Percentiles rank a stretch among this genome's conserved stretches.
These are phyloP conservation scores for Cercophora newfieldiana DNA, from an alignment of 495 filamentous ascomycete genomes.

Conservation along the genomic window DNA sequence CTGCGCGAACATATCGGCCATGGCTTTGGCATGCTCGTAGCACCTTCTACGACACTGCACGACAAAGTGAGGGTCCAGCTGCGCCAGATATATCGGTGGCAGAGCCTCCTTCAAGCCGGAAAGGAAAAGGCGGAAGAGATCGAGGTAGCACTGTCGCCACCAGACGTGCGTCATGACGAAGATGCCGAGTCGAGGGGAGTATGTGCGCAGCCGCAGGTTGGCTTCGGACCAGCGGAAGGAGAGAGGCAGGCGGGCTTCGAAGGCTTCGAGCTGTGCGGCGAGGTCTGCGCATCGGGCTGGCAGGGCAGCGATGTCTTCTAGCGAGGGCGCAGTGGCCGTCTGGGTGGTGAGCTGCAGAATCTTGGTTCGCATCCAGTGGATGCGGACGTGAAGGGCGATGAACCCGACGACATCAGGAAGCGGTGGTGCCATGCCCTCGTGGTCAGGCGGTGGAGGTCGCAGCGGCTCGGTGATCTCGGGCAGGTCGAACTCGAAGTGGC, in stretches of 20 bases:
- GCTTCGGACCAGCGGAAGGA: slow-evolving; percentile 50
- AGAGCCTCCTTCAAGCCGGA: slow-evolving; percentile 46
- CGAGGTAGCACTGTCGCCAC: slow-evolving; percentile 53
- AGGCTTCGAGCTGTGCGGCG: slow-evolving; percentile 43
- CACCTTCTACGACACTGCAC: slow-evolving; percentile 40
- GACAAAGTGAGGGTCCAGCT: slow-evolving; percentile 42
- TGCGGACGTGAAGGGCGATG: slow-evolving; percentile 48
- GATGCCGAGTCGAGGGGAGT: slow-evolving; percentile 47
- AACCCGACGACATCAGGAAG: slow-evolving; percentile 51
- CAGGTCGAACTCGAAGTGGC: slow-evolving; percentile 54
- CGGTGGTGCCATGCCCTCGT: slow-evolving; percentile 23
- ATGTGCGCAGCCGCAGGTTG: slow-evolving; percentile 50
- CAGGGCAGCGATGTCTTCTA: slow-evolving; percentile 39
- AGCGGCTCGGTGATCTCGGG: slow-evolving; percentile 49
- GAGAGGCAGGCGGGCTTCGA: slow-evolving; percentile 45
- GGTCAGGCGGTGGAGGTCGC: slow-evolving; percentile 33
- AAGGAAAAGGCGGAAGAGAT: slow-evolving; percentile 50
- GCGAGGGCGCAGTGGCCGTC: slow-evolving; percentile 32
- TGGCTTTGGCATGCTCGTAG: slow-evolving; percentile 49
- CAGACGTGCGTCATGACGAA: slow-evolving; percentile 54
- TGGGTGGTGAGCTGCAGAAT: slow-evolving; percentile 46
- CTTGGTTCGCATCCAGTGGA: slow-evolving; percentile 47
- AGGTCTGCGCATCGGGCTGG: slow-evolving; percentile 43
- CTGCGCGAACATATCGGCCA: slow-evolving; percentile 50
- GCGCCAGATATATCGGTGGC: slow-evolving; percentile 35